These are phyloP conservation scores for Aspergillus mulundensis DNA, from an alignment of 495 filamentous ascomycete genomes.

Conservation along the genomic window DNA sequence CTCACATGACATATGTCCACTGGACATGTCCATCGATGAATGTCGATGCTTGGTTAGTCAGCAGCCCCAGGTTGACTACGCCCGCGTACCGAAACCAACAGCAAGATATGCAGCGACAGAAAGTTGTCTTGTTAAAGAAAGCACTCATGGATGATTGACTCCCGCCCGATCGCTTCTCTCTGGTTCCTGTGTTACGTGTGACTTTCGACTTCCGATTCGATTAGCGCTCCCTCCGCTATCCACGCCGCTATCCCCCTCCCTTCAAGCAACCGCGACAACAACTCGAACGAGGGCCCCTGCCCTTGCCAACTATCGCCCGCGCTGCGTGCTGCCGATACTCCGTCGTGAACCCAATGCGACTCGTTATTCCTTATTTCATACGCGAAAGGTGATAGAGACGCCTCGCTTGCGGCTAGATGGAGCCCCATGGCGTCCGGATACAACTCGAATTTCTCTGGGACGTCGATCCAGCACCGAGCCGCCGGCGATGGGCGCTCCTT, in stretches of 20 bases:
- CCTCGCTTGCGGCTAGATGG: slow-evolving; percentile 40
- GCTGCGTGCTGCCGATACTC: neutral
- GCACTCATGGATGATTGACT: neutral
- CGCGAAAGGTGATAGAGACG: slow-evolving; percentile 40
- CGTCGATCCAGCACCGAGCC: slow-evolving; percentile 64
- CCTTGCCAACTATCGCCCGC: neutral
- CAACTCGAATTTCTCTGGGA: slow-evolving; percentile 54
- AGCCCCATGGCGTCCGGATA: slow-evolving; percentile 49
- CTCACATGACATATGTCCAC: no score
- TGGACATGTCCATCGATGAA: no score
- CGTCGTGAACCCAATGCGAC: slow-evolving; percentile 34
- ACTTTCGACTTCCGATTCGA: neutral
- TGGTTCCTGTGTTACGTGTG: slow-evolving; percentile 8
- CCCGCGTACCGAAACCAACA: slow-evolving; percentile 22
- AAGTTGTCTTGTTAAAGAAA: neutral
- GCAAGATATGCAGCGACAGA: slow-evolving; percentile 6
- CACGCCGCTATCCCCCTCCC: slow-evolving; percentile 15
- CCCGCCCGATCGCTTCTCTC: neutral
- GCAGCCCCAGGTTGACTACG: slow-evolving; percentile 6
- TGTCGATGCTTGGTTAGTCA: slow-evolving; percentile 29
- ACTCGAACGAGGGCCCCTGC: slow-evolving; percentile 2
- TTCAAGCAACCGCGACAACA: slow-evolving; percentile 7
- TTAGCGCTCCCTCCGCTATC: slow-evolving; percentile 3
- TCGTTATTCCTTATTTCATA: slow-evolving; percentile 22
- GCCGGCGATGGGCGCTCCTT: slow-evolving; percentile 54